These are phyloP conservation scores for Sporothrix luriei DNA, from an alignment of 2,329 filamentous ascomycete genomes.

Conservation along the genomic window DNA sequence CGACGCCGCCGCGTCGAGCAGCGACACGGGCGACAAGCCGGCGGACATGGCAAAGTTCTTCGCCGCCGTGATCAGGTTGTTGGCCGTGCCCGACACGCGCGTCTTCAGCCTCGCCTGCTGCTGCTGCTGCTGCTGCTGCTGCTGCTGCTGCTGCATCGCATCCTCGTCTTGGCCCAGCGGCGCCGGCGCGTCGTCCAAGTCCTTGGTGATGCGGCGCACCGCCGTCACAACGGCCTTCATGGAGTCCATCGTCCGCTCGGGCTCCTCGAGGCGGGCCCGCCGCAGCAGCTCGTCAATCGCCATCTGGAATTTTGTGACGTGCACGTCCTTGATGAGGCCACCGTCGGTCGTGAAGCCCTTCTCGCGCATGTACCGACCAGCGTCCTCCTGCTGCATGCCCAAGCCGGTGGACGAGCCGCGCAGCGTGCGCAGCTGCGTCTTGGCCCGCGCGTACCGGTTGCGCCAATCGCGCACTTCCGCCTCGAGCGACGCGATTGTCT, in stretches of 20 bases:
- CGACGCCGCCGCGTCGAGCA: conserved; percentile 89
- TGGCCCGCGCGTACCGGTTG: conserved; percentile 81
- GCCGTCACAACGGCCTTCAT: conserved; percentile 85
- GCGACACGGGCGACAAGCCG: conserved; percentile 87
- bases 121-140: conserved; percentile 63
- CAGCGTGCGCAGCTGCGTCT: conserved; percentile 81
- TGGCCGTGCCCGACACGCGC: conserved; percentile 87
- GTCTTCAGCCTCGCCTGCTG: conserved; percentile 72
- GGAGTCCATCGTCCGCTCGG: conserved; percentile 74
- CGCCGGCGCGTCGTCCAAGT: conserved; percentile 64
- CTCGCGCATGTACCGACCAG: conserved; percentile 66
- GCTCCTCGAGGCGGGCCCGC: conserved; percentile 71
- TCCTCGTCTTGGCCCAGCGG: conserved; percentile 52
- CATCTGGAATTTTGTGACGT: conserved; percentile 94
- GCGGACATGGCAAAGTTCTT: conserved; percentile 85
- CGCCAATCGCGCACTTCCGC: conserved; percentile 88
- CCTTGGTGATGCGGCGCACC: conserved; percentile 81
- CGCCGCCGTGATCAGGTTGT: conserved; percentile 90
- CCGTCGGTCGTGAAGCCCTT: conserved; percentile 68
- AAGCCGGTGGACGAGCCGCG: conserved; percentile 79
- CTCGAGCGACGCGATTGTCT: conserved; percentile 75
- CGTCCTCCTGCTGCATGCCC: conserved; percentile 67
- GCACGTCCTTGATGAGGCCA: conserved; percentile 84
- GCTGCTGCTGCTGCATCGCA: conserved; percentile 60
- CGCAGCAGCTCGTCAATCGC: conserved; percentile 88